Percentiles rank a stretch among this genome's conserved stretches.
These are phyloP conservation scores for Trametes gibbosa DNA, from an alignment of 768 basidiomycete genomes.

Conservation along the genomic window DNA sequence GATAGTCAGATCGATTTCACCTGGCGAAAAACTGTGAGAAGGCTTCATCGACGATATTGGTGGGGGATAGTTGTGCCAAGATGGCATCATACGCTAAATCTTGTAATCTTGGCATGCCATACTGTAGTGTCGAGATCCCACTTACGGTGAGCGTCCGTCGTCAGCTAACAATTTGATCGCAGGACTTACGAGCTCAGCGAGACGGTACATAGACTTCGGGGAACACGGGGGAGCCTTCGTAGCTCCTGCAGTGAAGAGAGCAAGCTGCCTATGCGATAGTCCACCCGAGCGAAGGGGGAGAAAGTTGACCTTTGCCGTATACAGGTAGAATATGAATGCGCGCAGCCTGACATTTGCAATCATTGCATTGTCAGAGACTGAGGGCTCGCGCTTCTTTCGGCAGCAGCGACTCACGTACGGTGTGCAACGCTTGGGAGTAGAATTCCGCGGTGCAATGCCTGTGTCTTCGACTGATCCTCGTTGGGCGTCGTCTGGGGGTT, in stretches of 20 bases:
- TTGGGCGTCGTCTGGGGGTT: background rate
- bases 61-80: background rate
- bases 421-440: slow-evolving; percentile 19
- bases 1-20: no score
- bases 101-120: slow-evolving; percentile 18
- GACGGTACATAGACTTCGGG: slow-evolving; percentile 20
- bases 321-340: slow-evolving; percentile 37
- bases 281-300: slow-evolving; percentile 28
- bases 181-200: slow-evolving; percentile 19
- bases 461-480: background rate
- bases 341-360: slow-evolving; percentile 32
- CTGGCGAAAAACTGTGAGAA: slow-evolving; percentile 25
- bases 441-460: background rate
- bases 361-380: background rate
- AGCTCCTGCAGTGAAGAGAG: background rate
- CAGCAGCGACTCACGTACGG: slow-evolving; percentile 16
- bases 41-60: slow-evolving; percentile 26
- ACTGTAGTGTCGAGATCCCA: slow-evolving; percentile 2
- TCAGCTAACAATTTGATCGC: no score
- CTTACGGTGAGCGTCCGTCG: background rate
- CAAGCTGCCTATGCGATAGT: background rate
- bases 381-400: no score
- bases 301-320: slow-evolving; percentile 35
- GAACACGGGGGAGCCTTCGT: slow-evolving; percentile 1
- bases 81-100: slow-evolving; percentile 12